These are phyloP conservation scores for Saraca asoca DNA, from an alignment of 331 rosid species.

Conservation along the genomic window DNA sequence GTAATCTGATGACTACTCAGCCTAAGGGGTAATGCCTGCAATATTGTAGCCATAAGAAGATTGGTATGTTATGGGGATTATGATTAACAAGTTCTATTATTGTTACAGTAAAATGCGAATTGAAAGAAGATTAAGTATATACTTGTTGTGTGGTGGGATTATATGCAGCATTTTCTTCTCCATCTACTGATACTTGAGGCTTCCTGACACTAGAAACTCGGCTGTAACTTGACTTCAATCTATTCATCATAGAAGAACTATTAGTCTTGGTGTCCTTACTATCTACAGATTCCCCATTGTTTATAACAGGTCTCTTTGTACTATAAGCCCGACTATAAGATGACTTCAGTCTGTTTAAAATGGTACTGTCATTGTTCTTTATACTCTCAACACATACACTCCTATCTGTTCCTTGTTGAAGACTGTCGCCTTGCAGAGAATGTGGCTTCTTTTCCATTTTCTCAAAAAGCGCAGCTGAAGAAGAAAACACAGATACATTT, in stretches of 20 bases:
- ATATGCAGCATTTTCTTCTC: slow-evolving; percentile 41
- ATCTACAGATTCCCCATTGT: slow-evolving; percentile 22
- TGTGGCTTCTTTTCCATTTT: slow-evolving; percentile 66
- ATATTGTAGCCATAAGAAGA: slow-evolving; percentile 37
- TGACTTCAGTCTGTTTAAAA: slow-evolving; percentile 66
- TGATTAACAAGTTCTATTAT: slow-evolving; percentile 21
- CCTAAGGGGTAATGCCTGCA: slow-evolving; percentile 73
- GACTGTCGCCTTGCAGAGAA: slow-evolving; percentile 46
- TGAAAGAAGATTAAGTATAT: slow-evolving; percentile 35
- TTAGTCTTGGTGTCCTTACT: slow-evolving; percentile 37
- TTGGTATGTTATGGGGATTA: slow-evolving; percentile 22
- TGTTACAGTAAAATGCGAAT: slow-evolving; percentile 8
- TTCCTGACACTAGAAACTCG: slow-evolving; percentile 44
- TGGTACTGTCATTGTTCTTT: slow-evolving; percentile 43
- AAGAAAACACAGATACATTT: slow-evolving; percentile 87
- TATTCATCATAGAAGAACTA: slow-evolving; percentile 48
- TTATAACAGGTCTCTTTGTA: slow-evolving; percentile 32
- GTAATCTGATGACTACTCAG: slow-evolving; percentile 92
- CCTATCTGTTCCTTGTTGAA: slow-evolving; percentile 36
- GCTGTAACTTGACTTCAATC: slow-evolving; percentile 61
- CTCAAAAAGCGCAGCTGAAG: slow-evolving; percentile 88
- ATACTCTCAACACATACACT: slow-evolving; percentile 15
- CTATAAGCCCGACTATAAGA: slow-evolving; percentile 53
- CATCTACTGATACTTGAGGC: slow-evolving; percentile 26
- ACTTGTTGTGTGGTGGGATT: slow-evolving; percentile 54